phyloP scores from a whole-genome alignment of 352 stramenopile genomes.

The Blastocystis sp. region DNA sequence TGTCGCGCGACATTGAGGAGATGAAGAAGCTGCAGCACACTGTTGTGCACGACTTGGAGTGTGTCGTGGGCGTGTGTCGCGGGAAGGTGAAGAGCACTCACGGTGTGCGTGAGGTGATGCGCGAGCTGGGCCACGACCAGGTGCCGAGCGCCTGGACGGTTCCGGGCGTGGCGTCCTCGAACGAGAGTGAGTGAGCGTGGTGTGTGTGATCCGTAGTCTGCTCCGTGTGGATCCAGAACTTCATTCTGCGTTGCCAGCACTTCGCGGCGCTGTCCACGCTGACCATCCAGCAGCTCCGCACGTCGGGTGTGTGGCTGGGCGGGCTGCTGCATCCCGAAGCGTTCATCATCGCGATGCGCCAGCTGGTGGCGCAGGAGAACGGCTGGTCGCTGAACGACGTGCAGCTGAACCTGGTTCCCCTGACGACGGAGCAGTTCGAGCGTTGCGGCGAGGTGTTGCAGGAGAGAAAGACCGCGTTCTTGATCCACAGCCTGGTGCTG shows the following conservation, averaged over 20 bases:
- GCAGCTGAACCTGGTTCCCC: slow-evolving; percentile 66
- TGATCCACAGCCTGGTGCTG: slow-evolving; percentile 60
- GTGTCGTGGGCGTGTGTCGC: background rate
- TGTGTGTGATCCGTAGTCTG: slow-evolving; percentile 27
- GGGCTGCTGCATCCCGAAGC: slow-evolving; percentile 89
- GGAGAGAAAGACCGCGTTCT: slow-evolving; percentile 13
- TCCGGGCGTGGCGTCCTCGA: background rate
- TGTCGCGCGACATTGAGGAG: slow-evolving; percentile 79
- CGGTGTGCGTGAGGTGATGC: slow-evolving; percentile 83
- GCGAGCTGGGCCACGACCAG: slow-evolving; percentile 81
- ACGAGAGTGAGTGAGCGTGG: background rate
- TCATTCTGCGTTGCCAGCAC: slow-evolving; percentile 81
- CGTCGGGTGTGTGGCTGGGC: slow-evolving; percentile 84
- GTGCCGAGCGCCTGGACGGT: slow-evolving; percentile 38
- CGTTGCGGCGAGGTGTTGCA: background rate
- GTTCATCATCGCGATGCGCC: slow-evolving; percentile 88
- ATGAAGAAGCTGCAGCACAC: slow-evolving; percentile 1
- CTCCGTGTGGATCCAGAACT: slow-evolving; percentile 83
- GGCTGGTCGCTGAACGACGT: slow-evolving; percentile 74
- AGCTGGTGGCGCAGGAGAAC: slow-evolving; percentile 83
- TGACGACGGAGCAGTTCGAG: slow-evolving; percentile 13
- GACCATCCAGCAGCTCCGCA: slow-evolving; percentile 74
- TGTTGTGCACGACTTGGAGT: slow-evolving; percentile 33
- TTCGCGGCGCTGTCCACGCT: slow-evolving; percentile 76
- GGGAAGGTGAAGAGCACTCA: slow-evolving; percentile 42